Conservation (phyloP, 1,139 yeast species). For the Geotrichum macrosporum region DNA sequence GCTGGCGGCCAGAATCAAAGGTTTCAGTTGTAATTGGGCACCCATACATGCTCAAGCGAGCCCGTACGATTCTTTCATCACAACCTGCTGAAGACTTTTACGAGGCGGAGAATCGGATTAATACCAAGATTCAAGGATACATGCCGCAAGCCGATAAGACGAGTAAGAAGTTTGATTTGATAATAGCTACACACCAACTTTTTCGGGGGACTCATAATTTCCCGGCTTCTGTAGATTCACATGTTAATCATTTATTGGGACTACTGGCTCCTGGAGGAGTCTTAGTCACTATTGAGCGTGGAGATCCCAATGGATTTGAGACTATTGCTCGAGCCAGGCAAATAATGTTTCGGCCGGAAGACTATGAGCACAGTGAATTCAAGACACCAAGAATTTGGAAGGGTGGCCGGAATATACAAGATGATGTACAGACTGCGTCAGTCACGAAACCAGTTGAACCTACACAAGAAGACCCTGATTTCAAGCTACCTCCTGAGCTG, state of each 20-base stretch:
- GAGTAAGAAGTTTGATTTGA: conserved; percentile 58
- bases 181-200: conserved; percentile 80
- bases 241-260: conserved; percentile 55
- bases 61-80: conserved; percentile 67
- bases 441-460: conserved; percentile 22
- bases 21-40: conserved; percentile 74
- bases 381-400: conserved; percentile 71
- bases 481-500: conserved; percentile 37
- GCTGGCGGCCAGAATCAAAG: conserved; percentile 57
- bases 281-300: conserved; percentile 75
- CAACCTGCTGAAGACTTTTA: conserved; percentile 39
- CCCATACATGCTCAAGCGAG: conserved; percentile 70
- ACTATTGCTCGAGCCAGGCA: conserved; percentile 87
- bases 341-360: conserved; percentile 78
- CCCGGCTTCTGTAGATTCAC: conserved; percentile 69
- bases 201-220: conserved; percentile 52
- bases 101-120: conserved; percentile 15
- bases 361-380: conserved; percentile 50
- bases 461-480: conserved; percentile 49
- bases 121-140: conserved; percentile 24
- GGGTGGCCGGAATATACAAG: conserved; percentile 43
- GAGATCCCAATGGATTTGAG: conserved; percentile 87
- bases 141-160: conserved; percentile 3
- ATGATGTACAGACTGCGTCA: not conserved
- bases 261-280: conserved; percentile 74